A percentile compares a stretch with the other conserved stretches of the same genome.
phyloP scores from a whole-genome alignment of 2,329 filamentous ascomycete species.

The Nemania sp. region DNA sequence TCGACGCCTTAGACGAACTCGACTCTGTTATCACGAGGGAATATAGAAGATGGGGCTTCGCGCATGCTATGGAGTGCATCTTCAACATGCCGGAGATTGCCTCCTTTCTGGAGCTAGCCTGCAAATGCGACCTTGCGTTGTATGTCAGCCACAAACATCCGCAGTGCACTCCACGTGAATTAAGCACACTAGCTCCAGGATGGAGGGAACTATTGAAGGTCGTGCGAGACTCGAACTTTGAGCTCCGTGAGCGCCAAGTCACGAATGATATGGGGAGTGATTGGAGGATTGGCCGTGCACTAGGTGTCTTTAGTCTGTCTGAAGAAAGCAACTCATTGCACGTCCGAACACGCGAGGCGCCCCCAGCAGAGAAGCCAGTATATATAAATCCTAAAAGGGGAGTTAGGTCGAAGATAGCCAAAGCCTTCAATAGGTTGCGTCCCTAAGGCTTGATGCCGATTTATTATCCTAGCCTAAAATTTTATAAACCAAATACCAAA shows the following conservation, averaged over 20 bases:
- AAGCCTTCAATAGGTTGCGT: neutral
- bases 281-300: constrained; percentile 10
- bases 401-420: neutral
- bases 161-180: constrained; percentile 1
- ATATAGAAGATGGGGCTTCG: constrained; percentile 15
- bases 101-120: constrained; percentile 16
- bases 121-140: constrained; percentile 20
- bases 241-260: neutral
- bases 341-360: neutral
- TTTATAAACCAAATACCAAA: too few species aligned
- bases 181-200: constrained; percentile 2
- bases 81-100: constrained; percentile 8
- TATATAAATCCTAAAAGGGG: neutral
- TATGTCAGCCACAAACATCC: constrained; percentile 9
- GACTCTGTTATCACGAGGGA: constrained; percentile 7
- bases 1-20: constrained; percentile 20
- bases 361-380: neutral
- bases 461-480: too few species aligned
- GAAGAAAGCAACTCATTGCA: neutral
- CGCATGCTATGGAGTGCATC: constrained; percentile 16
- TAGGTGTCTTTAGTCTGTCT: neutral
- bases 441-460: too few species aligned
- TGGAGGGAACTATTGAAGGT: constrained; percentile 9
- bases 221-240: constrained; percentile 9
- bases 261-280: neutral